These are phyloP conservation scores for Fusarium virguliforme DNA, from an alignment of 2,329 filamentous ascomycete genomes.

Conservation along the genomic window DNA sequence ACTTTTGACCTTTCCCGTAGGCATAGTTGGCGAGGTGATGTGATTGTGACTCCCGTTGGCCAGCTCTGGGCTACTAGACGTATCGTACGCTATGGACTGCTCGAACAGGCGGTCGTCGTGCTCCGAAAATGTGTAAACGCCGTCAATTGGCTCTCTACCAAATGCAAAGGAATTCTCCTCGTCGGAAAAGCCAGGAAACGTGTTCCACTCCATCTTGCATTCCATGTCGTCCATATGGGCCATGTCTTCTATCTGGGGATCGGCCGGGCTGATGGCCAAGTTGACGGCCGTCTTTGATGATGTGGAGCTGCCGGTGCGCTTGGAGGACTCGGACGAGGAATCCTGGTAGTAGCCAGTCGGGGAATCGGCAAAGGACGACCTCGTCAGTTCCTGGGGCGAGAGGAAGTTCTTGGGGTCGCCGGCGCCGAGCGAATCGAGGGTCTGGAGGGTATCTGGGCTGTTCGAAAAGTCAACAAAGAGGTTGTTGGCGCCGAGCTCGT, in stretches of 20 bases:
- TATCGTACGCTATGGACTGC: slow-evolving; percentile 71
- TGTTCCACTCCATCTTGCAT: slow-evolving; percentile 64
- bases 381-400: slow-evolving; percentile 55
- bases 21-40: slow-evolving; percentile 63
- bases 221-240: slow-evolving; percentile 53
- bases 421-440: slow-evolving; percentile 53
- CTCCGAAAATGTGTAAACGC: slow-evolving; percentile 54
- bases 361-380: slow-evolving; percentile 61
- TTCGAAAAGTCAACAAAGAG: slow-evolving; percentile 58
- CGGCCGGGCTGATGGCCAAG: slow-evolving; percentile 58
- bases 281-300: slow-evolving; percentile 63
- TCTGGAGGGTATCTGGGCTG: slow-evolving; percentile 58
- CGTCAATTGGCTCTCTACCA: slow-evolving; percentile 52
- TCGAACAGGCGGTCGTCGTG: slow-evolving; percentile 64
- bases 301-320: slow-evolving; percentile 63
- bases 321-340: slow-evolving; percentile 68
- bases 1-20: slow-evolving; percentile 58
- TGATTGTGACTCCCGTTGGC: slow-evolving; percentile 47
- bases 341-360: slow-evolving; percentile 62
- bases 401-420: slow-evolving; percentile 54
- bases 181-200: slow-evolving; percentile 56
- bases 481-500: slow-evolving; percentile 55
- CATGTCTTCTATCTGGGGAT: slow-evolving; percentile 63
- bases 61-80: slow-evolving; percentile 70
- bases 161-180: slow-evolving; percentile 59